Base-by-base conservation (phyloP, 2,329 filamentous ascomycete genomes). In the Didymella lethalis region DNA sequence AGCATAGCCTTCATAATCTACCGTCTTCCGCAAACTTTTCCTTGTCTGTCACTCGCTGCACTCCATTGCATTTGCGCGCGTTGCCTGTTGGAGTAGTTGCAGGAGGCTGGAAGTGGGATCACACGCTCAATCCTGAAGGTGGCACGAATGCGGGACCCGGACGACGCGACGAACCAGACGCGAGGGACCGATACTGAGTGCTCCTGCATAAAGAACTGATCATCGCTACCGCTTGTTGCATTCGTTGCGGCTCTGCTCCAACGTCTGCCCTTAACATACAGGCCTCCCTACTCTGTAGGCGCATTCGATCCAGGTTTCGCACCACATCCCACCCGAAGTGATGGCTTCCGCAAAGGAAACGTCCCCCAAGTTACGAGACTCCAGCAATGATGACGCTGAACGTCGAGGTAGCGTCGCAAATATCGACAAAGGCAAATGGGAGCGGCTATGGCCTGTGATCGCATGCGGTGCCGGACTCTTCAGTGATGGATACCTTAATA, bases 401-500 rank as follows among this genome's bases (percentile, higher is more conserved):
- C 41, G 47, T 10, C 46, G 18, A 11, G 28, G 25, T 41, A 59
- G 50, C 23, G 41, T 59, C 28, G 66, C 70, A 16, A 57, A 48
- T 20, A 73, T 71, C 3, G 71, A 75, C 18, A 77, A 77, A 52
- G 66, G 69, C 3, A 64, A 60, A 62, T 77, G 74, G 76, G 76
- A 78, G 63, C 81, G 85, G 47, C 79, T 84, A 18, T 88, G 86
- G 84, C 92, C 93, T 14, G 90, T 92, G 0, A 89, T 97, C 67
- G 93, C 93, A 43, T 96, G 92, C 72, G 93, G 93, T 64, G 91
- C 93, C 50, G 93, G 93, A 70, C 83, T 97, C 2, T 97, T 97
- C 78, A 93, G 90, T 25, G 93, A 97, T 76, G 93, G 93, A 16
- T 97, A 97, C 76, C 86, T 97, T 73, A 96, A 96, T 78, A 92